phyloP scores from a whole-genome alignment of 441 rosid species.

The Mallotus japonicus region DNA sequence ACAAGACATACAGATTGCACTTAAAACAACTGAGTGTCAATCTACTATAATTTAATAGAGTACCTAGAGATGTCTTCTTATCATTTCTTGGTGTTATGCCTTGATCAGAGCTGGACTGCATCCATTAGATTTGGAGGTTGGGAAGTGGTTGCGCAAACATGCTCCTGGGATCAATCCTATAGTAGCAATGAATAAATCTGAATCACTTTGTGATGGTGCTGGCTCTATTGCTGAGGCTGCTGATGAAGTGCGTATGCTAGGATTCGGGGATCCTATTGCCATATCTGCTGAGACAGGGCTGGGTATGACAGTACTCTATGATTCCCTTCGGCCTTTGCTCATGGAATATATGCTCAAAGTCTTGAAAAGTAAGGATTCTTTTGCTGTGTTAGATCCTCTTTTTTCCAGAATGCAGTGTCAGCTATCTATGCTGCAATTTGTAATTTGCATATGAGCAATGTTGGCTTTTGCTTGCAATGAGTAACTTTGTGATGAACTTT shows the following conservation, averaged over 20 bases:
- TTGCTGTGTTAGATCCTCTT: conserved; percentile 3
- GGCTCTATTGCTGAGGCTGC: conserved; percentile 61
- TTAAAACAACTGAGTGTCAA: not conserved
- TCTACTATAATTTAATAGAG: not conserved
- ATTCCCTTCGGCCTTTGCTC: conserved; percentile 63
- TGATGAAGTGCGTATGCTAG: conserved; percentile 59
- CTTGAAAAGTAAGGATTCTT: conserved; percentile 49
- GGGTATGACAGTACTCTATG: conserved; percentile 79
- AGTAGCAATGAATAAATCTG: conserved; percentile 84
- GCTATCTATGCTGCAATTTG: not conserved
- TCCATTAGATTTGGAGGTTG: conserved; percentile 91
- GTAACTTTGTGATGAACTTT: not conserved
- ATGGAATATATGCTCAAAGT: conserved; percentile 57
- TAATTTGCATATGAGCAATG: not conserved
- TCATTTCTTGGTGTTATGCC: conserved; percentile 19
- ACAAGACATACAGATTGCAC: not conserved
- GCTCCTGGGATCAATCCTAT: conserved; percentile 70
- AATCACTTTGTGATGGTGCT: conserved; percentile 60
- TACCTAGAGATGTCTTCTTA: not conserved
- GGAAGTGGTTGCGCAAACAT: conserved; percentile 85
- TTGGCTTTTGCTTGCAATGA: too few species aligned
- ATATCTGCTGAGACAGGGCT: conserved; percentile 96
- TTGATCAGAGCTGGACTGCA: conserved; percentile 71
- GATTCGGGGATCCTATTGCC: conserved; percentile 88
- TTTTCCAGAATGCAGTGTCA: not conserved